Evolutionary conservation across 805 yeast species (phyloP).

Genomic region (Teunomyces funiuensis): DNA sequence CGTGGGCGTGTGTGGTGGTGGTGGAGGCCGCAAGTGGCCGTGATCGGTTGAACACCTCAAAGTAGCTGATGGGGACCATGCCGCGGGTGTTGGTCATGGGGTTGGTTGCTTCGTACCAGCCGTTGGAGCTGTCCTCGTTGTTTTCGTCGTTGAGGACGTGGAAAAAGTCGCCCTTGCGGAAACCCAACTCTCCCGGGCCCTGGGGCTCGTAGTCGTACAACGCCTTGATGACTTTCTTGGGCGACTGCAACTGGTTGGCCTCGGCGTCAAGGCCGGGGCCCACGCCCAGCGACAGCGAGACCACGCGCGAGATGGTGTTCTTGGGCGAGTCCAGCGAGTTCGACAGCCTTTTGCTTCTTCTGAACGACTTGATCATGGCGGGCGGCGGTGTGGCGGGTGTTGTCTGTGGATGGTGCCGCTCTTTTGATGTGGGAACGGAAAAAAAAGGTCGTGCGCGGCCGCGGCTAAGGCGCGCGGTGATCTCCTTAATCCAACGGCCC

Average conservation of each 20-base stretch:
- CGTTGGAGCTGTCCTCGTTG: slow-evolving; percentile 52
- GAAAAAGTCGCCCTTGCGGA: slow-evolving; percentile 83
- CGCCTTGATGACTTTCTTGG: slow-evolving; percentile 84
- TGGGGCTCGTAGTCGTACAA: slow-evolving; percentile 74
- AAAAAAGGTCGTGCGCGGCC: not conserved
- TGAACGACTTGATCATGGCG: slow-evolving; percentile 41
- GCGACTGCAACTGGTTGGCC: slow-evolving; percentile 47
- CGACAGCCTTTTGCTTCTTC: slow-evolving; percentile 42
- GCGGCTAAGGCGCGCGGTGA: not conserved
- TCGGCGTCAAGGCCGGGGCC: slow-evolving; percentile 16
- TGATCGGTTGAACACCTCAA: slow-evolving; percentile 72
- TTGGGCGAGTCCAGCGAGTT: slow-evolving; percentile 26
- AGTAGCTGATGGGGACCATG: slow-evolving; percentile 81
- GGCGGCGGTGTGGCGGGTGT: not conserved
- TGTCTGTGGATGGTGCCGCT: not conserved
- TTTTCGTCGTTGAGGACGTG: slow-evolving; percentile 54
- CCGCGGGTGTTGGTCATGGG: slow-evolving; percentile 79
- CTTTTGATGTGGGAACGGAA: not conserved
- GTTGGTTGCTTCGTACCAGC: slow-evolving; percentile 87
- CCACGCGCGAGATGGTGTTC: slow-evolving; percentile 27
- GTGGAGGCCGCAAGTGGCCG: slow-evolving; percentile 31
- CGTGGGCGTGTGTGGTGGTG: not conserved
- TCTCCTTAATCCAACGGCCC: too few relatives aligned
- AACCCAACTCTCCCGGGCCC: slow-evolving; percentile 77
- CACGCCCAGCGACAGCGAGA: slow-evolving; percentile 20